phyloP scores from a whole-genome alignment of 176 grass and related monocot genomes.

The Avena atlantica region DNA sequence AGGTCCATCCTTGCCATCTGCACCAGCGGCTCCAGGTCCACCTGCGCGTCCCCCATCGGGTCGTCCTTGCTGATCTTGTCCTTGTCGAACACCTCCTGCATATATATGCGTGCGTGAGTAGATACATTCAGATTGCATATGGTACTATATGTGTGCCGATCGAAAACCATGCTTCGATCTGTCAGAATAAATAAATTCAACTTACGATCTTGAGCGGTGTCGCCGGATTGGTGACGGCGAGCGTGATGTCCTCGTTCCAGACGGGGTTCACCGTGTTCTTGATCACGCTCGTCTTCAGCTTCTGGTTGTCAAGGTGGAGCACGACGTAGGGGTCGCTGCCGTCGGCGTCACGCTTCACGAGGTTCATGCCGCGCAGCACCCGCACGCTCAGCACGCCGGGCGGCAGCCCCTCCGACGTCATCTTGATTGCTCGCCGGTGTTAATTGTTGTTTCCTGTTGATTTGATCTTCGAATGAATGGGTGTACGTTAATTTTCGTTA shows the following conservation, averaged over 20 bases:
- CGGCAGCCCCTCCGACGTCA: conserved; percentile 42
- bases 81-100: conserved; percentile 77
- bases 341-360: conserved; percentile 49
- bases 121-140: not conserved
- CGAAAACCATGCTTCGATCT: not conserved
- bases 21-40: conserved; percentile 59
- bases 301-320: conserved; percentile 54
- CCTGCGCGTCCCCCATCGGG: conserved; percentile 76
- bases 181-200: not conserved
- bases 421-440: not conserved
- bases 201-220: conserved; percentile 52
- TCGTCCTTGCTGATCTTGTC: conserved; percentile 75
- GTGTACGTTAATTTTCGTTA: not conserved
- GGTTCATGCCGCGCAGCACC: conserved; percentile 51
- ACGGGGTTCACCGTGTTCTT: conserved; percentile 59
- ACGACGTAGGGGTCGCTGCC: conserved; percentile 66
- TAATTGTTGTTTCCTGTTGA: not conserved
- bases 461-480: not conserved
- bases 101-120: not conserved
- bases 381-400: conserved; percentile 55
- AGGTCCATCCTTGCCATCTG: conserved; percentile 58
- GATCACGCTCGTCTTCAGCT: conserved; percentile 45
- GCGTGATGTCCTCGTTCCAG: conserved; percentile 51
- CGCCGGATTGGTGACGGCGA: conserved; percentile 33
- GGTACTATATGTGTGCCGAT: too few relatives aligned